phyloP scores from a whole-genome alignment of 2,329 filamentous ascomycete genomes.

The Penicillium sp. region DNA sequence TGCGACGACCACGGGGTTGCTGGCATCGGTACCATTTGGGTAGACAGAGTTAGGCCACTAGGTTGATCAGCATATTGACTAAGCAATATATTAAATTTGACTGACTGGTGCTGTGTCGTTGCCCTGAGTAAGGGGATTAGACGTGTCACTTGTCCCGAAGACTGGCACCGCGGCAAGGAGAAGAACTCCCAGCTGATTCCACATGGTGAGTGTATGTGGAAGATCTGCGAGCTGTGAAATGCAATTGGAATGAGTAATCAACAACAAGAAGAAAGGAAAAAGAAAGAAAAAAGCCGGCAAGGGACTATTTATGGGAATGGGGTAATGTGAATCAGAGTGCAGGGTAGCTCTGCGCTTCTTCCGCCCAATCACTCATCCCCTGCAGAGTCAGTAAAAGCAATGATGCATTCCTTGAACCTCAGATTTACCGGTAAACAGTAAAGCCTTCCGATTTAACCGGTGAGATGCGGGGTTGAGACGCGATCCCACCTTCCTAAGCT shows the following conservation, averaged over 20 bases:
- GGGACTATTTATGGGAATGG: not conserved
- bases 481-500: not conserved
- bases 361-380: not conserved
- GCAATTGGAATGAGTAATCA: not conserved
- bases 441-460: not conserved
- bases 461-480: slow-evolving; percentile 1
- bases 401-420: not conserved
- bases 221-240: not conserved
- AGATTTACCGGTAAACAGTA: not conserved
- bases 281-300: not conserved
- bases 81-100: not conserved
- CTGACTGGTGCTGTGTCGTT: not conserved
- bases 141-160: not conserved
- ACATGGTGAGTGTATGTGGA: not conserved
- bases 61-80: not conserved
- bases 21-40: not conserved
- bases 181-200: not conserved
- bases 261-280: not conserved
- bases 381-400: not conserved
- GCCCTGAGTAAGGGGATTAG: not conserved
- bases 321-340: not conserved
- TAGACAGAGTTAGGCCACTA: slow-evolving; percentile 1
- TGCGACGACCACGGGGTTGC: not conserved
- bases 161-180: not conserved
- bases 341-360: not conserved